Evolutionary conservation across 805 yeast genomes (phyloP).

Genomic region (Scheffersomyces ergatensis): DNA sequence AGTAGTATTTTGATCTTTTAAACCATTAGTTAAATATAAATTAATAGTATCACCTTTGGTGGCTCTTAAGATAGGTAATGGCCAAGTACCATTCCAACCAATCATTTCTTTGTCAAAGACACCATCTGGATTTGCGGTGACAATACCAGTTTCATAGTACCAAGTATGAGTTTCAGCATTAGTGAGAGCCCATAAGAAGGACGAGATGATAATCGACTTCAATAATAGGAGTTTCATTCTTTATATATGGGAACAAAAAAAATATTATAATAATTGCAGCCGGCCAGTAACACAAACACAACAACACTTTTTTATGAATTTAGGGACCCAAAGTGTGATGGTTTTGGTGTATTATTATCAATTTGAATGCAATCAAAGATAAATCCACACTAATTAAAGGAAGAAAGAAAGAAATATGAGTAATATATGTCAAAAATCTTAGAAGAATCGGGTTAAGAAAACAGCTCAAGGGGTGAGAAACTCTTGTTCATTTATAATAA

Average conservation of each 20-base stretch:
- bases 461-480: not conserved
- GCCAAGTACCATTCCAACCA: constrained; percentile 73
- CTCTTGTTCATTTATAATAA: no score
- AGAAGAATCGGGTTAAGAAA: not conserved
- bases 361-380: no score
- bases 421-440: no score
- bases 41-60: constrained; percentile 76
- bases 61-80: constrained; percentile 82
- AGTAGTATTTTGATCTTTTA: constrained; percentile 64
- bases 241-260: no score
- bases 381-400: no score
- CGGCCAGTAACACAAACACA: no score
- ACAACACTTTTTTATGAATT: no score
- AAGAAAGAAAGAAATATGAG: no score
- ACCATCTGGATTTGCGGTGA: constrained; percentile 69
- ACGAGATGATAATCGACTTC: constrained; percentile 8
- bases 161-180: constrained; percentile 56
- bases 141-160: constrained; percentile 68
- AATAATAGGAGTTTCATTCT: no score
- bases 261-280: no score
- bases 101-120: constrained; percentile 51
- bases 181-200: constrained; percentile 7
- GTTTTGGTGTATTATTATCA: no score
- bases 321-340: no score
- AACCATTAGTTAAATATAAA: constrained; percentile 72